Evolutionary conservation across 495 filamentous ascomycete genomes (phyloP).

Genomic region (Schizothecium vesticola): DNA sequence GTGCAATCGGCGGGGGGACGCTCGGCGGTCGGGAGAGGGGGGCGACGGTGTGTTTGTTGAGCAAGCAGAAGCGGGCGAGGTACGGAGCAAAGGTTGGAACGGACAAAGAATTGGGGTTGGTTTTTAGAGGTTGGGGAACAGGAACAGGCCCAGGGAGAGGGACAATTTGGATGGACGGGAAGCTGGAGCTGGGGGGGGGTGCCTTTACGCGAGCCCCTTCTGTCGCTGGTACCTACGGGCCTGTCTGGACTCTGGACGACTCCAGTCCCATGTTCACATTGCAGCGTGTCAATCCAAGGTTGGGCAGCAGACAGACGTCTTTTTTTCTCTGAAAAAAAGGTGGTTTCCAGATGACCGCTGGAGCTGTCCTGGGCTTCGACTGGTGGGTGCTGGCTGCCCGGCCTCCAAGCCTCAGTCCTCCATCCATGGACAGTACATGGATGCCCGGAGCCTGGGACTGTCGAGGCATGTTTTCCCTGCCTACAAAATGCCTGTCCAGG

Average conservation of each 20-base stretch:
- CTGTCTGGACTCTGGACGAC: not conserved
- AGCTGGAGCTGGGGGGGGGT: constrained; percentile 5
- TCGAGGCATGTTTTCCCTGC: not conserved
- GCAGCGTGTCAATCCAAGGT: constrained; percentile 26
- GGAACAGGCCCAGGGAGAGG: constrained; percentile 1
- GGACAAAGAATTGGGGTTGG: constrained; percentile 25
- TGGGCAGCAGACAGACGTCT: constrained; percentile 17
- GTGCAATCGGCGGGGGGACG: not conserved
- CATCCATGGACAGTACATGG: not conserved
- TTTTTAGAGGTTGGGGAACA: constrained; percentile 11
- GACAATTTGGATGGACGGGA: not conserved
- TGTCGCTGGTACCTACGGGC: not conserved
- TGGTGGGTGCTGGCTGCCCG: too few relatives aligned
- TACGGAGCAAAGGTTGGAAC: not conserved
- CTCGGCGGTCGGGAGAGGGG: not conserved
- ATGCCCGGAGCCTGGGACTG: not conserved
- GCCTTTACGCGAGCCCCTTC: not conserved
- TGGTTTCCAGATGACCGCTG: not conserved
- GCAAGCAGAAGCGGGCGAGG: not conserved
- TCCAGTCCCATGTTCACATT: not conserved
- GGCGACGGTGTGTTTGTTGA: not conserved
- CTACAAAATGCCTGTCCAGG: not conserved
- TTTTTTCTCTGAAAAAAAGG: not conserved
- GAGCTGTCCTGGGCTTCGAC: not conserved
- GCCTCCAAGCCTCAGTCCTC: not conserved